Percentiles rank a stretch among this genome's conserved stretches.
Evolutionary conservation across 129 eudicot species (phyloP).

Genomic region (Centella asiatica): DNA sequence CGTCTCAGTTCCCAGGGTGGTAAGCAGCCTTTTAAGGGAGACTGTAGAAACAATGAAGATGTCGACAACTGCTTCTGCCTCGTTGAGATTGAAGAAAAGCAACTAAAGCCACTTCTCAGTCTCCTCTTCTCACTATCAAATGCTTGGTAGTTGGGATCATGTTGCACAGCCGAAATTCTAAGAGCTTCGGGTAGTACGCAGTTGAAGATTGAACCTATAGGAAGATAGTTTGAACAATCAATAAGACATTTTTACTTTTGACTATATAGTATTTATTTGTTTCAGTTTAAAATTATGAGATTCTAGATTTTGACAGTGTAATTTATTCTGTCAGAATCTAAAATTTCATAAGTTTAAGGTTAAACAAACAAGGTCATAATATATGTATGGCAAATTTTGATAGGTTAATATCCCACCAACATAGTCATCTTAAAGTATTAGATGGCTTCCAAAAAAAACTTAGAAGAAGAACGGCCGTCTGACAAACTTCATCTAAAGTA

Average conservation of each 20-base stretch:
- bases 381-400: background rate
- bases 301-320: no score
- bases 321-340: no score
- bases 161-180: slow-evolving; percentile 48
- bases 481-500: background rate
- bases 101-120: slow-evolving; percentile 55
- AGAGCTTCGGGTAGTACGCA: slow-evolving; percentile 77
- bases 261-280: background rate
- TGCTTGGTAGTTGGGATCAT: slow-evolving; percentile 33
- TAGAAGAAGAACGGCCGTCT: background rate
- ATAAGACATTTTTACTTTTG: background rate
- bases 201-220: slow-evolving; percentile 60
- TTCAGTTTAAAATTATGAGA: no score
- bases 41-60: slow-evolving; percentile 62
- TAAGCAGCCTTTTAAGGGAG: slow-evolving; percentile 80
- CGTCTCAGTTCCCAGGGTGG: slow-evolving; percentile 50
- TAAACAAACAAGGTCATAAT: no score
- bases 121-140: slow-evolving; percentile 57
- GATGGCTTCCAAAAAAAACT: background rate
- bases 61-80: slow-evolving; percentile 65
- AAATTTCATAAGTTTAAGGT: no score
- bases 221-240: background rate
- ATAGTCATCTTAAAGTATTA: background rate
- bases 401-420: no score
- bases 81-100: slow-evolving; percentile 62